Evolutionary conservation across 345 rosid genomes (phyloP).

Genomic region (Streptanthus diversifolius): DNA sequence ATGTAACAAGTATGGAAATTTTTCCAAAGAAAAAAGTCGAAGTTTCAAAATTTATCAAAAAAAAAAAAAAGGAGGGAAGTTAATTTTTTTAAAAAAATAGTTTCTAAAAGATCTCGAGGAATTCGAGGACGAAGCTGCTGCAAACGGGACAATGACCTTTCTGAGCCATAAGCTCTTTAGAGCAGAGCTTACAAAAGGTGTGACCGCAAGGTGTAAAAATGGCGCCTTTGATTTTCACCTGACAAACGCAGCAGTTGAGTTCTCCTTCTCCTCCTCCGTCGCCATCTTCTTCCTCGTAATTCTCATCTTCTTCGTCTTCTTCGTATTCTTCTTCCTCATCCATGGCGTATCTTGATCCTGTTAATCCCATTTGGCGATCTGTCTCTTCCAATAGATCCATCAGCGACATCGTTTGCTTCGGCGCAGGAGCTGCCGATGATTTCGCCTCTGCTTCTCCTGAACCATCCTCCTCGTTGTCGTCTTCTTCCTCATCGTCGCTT

Average conservation of each 20-base stretch:
- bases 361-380: conserved; percentile 61
- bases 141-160: conserved; percentile 92
- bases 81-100: neutral
- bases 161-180: conserved; percentile 88
- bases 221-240: conserved; percentile 79
- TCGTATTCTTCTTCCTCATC: conserved; percentile 42
- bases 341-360: conserved; percentile 52
- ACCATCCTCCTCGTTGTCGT: neutral
- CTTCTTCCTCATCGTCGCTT: conserved; percentile 34
- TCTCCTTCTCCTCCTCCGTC: conserved; percentile 43
- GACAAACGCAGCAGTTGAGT: conserved; percentile 72
- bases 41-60: neutral
- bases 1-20: neutral
- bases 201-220: conserved; percentile 91
- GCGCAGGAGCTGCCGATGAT: conserved; percentile 22
- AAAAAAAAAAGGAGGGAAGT: neutral
- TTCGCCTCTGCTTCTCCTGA: conserved; percentile 31
- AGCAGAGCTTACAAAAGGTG: conserved; percentile 83
- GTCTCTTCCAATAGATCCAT: conserved; percentile 89
- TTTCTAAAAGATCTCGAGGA: conserved; percentile 76
- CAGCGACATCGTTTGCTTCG: conserved; percentile 65
- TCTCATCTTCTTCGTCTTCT: conserved; percentile 38
- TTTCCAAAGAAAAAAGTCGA: neutral
- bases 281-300: conserved; percentile 34
- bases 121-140: conserved; percentile 69